Percentiles rank a stretch among this genome's conserved stretches.
Evolutionary conservation across 257 asterid species (phyloP).

Genomic region (Gentiana straminea): DNA sequence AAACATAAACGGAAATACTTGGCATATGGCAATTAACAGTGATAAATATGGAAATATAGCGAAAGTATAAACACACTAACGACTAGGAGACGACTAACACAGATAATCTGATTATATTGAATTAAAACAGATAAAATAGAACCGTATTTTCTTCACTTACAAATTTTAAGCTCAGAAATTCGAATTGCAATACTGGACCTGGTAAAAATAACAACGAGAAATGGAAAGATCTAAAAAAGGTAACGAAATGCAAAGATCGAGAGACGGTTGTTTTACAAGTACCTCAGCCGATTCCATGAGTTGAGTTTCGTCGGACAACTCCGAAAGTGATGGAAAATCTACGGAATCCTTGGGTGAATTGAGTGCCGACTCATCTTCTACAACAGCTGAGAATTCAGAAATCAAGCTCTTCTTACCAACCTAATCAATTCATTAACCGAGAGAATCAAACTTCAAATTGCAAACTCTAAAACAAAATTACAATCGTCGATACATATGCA

Average conservation of each 20-base stretch:
- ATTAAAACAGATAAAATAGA: no score
- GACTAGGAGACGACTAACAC: no score
- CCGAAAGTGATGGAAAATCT: constrained; percentile 9
- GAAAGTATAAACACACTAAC: no score
- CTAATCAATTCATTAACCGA: constrained; percentile 17
- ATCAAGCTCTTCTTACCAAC: constrained; percentile 25
- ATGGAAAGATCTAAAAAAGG: no score
- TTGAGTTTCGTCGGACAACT: constrained; percentile 22
- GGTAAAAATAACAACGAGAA: not conserved
- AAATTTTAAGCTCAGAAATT: no score
- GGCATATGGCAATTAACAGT: no score
- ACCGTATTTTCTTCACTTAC: no score
- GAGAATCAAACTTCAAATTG: not conserved
- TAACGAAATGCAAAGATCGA: no score
- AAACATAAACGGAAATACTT: no score
- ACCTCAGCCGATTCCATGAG: constrained; percentile 32
- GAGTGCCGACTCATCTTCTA: constrained; percentile 19
- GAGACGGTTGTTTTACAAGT: not conserved
- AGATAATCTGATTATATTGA: no score
- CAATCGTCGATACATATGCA: not conserved
- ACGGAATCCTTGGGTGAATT: constrained; percentile 22
- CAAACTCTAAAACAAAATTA: not conserved
- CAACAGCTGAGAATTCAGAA: constrained; percentile 22
- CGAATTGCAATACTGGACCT: no score
- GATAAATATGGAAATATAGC: no score